Evolutionary conservation across 768 basidiomycete genomes (phyloP).

Genomic region (Auricularia auricula-judae): DNA sequence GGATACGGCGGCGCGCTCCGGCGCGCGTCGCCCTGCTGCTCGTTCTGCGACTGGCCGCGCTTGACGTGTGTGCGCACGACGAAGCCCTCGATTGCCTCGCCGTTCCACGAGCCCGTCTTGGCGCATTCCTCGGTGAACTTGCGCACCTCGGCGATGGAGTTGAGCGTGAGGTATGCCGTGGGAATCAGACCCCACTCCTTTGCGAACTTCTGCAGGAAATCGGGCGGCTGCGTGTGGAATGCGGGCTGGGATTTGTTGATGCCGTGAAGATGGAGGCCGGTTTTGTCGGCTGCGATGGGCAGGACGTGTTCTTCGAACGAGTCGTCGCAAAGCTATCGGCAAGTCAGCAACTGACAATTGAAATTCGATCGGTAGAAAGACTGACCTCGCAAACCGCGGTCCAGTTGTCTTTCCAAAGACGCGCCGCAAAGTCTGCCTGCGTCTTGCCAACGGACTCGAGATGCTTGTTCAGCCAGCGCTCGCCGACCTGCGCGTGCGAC

Average conservation of each 20-base stretch:
- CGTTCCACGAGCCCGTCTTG: slow-evolving; percentile 65
- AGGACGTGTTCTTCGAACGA: slow-evolving; percentile 95
- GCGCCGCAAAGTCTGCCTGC: slow-evolving; percentile 60
- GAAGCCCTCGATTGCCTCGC: slow-evolving; percentile 84
- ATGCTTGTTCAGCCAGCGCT: slow-evolving; percentile 71
- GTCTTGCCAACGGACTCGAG: slow-evolving; percentile 48
- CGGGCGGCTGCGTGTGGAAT: slow-evolving; percentile 63
- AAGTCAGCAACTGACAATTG: neutral
- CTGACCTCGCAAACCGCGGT: slow-evolving; percentile 87
- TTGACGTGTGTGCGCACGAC: slow-evolving; percentile 72
- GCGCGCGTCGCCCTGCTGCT: slow-evolving; percentile 17
- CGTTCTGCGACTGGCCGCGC: slow-evolving; percentile 26
- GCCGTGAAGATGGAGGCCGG: slow-evolving; percentile 90
- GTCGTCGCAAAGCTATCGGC: slow-evolving; percentile 86
- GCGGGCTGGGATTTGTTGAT: slow-evolving; percentile 57
- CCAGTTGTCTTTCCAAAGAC: slow-evolving; percentile 72
- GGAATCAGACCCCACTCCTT: slow-evolving; percentile 84
- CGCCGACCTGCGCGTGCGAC: slow-evolving; percentile 77
- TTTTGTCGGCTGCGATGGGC: slow-evolving; percentile 64
- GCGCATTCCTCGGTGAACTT: slow-evolving; percentile 61
- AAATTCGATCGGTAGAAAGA: neutral
- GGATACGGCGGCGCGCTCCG: slow-evolving; percentile 45
- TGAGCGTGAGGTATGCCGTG: slow-evolving; percentile 47
- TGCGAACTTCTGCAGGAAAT: slow-evolving; percentile 67
- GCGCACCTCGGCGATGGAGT: slow-evolving; percentile 55